Conservation (phyloP, 176 grass and related monocot genomes). For the Avena atlantica region DNA sequence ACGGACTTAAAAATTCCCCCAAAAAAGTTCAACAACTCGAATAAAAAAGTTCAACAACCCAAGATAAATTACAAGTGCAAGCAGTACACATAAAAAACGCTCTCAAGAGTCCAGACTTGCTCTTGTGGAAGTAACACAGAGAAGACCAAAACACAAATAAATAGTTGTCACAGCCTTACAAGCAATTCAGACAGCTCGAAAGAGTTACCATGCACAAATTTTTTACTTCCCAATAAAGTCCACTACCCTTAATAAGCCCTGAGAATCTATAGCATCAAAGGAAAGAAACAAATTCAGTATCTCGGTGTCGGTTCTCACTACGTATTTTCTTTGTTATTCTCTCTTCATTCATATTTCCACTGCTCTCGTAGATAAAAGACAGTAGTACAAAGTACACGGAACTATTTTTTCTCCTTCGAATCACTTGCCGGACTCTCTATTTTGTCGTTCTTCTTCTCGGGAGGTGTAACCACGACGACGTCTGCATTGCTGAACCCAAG, state of each 20-base stretch:
- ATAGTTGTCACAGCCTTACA: neutral
- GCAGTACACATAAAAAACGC: too few relatives aligned
- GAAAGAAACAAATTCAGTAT: neutral
- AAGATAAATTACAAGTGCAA: too few relatives aligned
- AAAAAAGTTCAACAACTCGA: too few relatives aligned
- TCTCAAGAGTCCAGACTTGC: neutral
- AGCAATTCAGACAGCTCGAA: neutral
- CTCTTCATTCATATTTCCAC: slow-evolving; percentile 18
- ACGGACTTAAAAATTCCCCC: too few relatives aligned
- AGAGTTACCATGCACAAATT: neutral
- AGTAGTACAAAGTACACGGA: slow-evolving; percentile 30
- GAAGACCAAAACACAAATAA: neutral
- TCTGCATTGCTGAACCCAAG: slow-evolving; percentile 62
- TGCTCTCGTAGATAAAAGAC: neutral
- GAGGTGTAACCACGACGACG: slow-evolving; percentile 6
- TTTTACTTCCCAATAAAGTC: neutral
- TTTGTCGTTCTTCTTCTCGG: slow-evolving; percentile 35
- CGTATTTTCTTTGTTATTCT: slow-evolving; percentile 7
- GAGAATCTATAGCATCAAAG: slow-evolving; percentile 12
- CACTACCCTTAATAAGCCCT: neutral
- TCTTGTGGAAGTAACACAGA: neutral
- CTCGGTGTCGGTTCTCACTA: neutral
- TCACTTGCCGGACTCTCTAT: slow-evolving; percentile 1
- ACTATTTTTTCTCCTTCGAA: slow-evolving; percentile 39
- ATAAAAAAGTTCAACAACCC: too few relatives aligned